These are phyloP conservation scores for Phialophora macrospora DNA, from an alignment of 2,329 filamentous ascomycete species.

Conservation along the genomic window DNA sequence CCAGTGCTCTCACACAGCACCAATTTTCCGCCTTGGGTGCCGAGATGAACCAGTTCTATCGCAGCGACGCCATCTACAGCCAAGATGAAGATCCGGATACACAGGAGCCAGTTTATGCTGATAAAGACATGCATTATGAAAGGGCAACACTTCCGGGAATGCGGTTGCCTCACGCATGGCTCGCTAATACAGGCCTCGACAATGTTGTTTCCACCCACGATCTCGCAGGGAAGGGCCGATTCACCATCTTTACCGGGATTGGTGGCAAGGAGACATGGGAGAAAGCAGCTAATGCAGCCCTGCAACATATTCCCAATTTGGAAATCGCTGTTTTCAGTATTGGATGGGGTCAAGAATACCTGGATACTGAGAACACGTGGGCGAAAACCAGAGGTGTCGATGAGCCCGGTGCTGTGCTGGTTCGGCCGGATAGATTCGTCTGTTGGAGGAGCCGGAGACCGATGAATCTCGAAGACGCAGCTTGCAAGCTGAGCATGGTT, in stretches of 20 bases:
- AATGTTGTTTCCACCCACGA: neutral
- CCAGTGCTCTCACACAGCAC: neutral
- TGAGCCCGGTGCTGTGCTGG: neutral
- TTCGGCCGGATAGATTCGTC: neutral
- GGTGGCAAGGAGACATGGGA: neutral
- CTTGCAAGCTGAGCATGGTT: neutral
- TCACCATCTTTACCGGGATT: neutral
- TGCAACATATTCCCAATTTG: neutral
- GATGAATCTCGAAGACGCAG: neutral
- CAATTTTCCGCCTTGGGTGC: neutral
- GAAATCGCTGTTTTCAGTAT: neutral
- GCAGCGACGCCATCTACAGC: neutral
- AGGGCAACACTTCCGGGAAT: neutral
- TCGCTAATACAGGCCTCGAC: neutral
- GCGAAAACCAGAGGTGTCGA: neutral
- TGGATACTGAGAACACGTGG: neutral
- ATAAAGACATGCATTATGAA: neutral
- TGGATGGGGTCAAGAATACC: neutral
- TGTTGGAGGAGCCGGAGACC: neutral
- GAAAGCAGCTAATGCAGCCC: neutral
- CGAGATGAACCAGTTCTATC: neutral
- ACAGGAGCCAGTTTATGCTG: neutral
- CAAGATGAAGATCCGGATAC: neutral
- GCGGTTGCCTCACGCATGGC: neutral
- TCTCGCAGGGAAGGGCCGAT: neutral